These are phyloP conservation scores for Saccharomycopsis fibuligera DNA, from an alignment of 805 yeast genomes.

Conservation along the genomic window DNA sequence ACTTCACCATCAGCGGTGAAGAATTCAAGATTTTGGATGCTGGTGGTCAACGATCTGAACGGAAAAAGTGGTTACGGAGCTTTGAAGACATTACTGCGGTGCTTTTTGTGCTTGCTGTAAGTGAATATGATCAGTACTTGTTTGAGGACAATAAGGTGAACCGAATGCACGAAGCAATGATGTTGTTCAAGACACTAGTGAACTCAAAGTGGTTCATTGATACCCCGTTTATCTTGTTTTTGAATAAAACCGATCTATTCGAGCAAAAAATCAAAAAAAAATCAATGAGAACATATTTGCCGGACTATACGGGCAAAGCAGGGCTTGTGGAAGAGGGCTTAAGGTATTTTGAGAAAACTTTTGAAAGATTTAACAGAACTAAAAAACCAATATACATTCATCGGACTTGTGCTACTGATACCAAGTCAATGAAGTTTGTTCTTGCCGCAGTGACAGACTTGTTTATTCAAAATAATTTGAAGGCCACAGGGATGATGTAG, in stretches of 20 bases:
- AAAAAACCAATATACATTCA: slow-evolving; percentile 81
- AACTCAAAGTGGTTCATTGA: slow-evolving; percentile 79
- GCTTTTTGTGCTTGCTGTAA: slow-evolving; percentile 78
- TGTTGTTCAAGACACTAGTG: slow-evolving; percentile 74
- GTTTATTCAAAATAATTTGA: slow-evolving; percentile 76
- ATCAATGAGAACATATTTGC: slow-evolving; percentile 68
- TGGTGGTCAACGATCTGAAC: slow-evolving; percentile 94
- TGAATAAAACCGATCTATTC: slow-evolving; percentile 83
- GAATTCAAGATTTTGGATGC: slow-evolving; percentile 83
- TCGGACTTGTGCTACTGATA: slow-evolving; percentile 93
- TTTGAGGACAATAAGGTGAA: slow-evolving; percentile 87
- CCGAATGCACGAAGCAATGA: slow-evolving; percentile 84
- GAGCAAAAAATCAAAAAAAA: slow-evolving; percentile 59
- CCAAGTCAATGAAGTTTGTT: slow-evolving; percentile 82
- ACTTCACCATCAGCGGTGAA: slow-evolving; percentile 59
- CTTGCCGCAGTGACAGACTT: slow-evolving; percentile 88
- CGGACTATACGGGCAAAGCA: slow-evolving; percentile 65
- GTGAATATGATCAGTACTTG: slow-evolving; percentile 87
- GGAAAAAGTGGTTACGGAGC: slow-evolving; percentile 94
- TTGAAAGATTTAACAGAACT: slow-evolving; percentile 54
- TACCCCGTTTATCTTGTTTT: slow-evolving; percentile 83
- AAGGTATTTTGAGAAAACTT: slow-evolving; percentile 62
- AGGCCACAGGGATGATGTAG: slow-evolving; percentile 58
- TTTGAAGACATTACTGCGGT: slow-evolving; percentile 87
- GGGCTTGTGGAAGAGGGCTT: slow-evolving; percentile 61